Conservation (phyloP, 1,284 basidiomycete genomes). For the Naganishia albida region DNA sequence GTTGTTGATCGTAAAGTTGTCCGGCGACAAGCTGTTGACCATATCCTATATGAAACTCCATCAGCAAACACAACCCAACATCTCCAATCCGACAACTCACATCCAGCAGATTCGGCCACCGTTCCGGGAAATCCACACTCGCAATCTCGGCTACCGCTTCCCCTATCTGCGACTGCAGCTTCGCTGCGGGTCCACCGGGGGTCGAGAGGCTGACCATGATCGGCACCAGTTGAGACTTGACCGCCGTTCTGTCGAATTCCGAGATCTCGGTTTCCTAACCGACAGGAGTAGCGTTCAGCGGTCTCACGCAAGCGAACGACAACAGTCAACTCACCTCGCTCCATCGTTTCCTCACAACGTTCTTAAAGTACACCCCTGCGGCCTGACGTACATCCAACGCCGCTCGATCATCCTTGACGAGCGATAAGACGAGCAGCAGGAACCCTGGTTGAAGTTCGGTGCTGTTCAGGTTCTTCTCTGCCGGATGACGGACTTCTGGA, state of each 20-base stretch:
- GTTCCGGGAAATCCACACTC: constrained; percentile 77
- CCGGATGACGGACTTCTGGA: constrained; percentile 71
- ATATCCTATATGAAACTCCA: constrained; percentile 65
- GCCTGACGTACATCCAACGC: constrained; percentile 67
- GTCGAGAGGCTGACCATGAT: constrained; percentile 59
- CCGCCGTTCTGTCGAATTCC: constrained; percentile 53
- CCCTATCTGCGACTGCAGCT: constrained; percentile 71
- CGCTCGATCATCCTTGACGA: constrained; percentile 61
- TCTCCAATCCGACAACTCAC: constrained; percentile 57
- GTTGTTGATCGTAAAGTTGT: constrained; percentile 81
- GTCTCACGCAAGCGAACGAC: not conserved
- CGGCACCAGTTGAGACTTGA: constrained; percentile 59
- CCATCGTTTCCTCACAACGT: constrained; percentile 80
- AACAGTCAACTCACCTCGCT: constrained; percentile 65
- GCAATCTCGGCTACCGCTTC: constrained; percentile 87
- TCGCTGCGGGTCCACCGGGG: constrained; percentile 43
- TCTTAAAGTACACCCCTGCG: constrained; percentile 85
- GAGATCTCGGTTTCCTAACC: constrained; percentile 45
- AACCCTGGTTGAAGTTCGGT: constrained; percentile 76
- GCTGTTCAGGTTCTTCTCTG: constrained; percentile 70
- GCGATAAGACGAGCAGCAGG: constrained; percentile 71
- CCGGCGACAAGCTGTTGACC: constrained; percentile 70
- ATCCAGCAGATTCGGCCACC: constrained; percentile 82
- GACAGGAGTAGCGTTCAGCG: not conserved
- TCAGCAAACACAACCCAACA: constrained; percentile 2